phyloP scores from a whole-genome alignment of 495 filamentous ascomycete genomes.

The Daldinia decipiens region DNA sequence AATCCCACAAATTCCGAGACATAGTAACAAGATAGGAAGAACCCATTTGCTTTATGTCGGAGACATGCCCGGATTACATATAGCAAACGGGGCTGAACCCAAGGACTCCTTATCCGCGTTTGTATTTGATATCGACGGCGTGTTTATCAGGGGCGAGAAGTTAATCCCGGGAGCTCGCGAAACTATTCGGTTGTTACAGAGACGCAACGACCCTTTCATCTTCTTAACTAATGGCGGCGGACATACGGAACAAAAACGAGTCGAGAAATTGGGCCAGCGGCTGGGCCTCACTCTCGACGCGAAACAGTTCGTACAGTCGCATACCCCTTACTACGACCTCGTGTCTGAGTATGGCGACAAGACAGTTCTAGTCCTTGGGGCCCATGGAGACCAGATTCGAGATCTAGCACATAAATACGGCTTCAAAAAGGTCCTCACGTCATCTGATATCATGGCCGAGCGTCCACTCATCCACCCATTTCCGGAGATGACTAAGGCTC shows the following conservation, averaged over 20 bases:
- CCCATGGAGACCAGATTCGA: slow-evolving; percentile 75
- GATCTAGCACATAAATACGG: slow-evolving; percentile 79
- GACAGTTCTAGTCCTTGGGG: slow-evolving; percentile 75
- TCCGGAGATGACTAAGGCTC: slow-evolving; percentile 66
- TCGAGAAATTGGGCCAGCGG: slow-evolving; percentile 71
- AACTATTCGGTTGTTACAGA: slow-evolving; percentile 70
- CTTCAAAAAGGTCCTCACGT: slow-evolving; percentile 79
- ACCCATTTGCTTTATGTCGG: not conserved
- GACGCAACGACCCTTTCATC: slow-evolving; percentile 76
- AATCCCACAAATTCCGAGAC: not conserved
- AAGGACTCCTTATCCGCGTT: slow-evolving; percentile 66
- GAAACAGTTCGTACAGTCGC: slow-evolving; percentile 79
- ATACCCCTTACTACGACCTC: slow-evolving; percentile 75
- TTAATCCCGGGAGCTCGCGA: slow-evolving; percentile 74
- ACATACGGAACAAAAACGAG: slow-evolving; percentile 73
- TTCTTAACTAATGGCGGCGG: slow-evolving; percentile 90
- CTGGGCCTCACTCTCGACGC: slow-evolving; percentile 65
- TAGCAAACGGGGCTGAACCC: slow-evolving; percentile 2
- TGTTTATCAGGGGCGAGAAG: slow-evolving; percentile 76
- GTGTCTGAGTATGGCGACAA: slow-evolving; percentile 67
- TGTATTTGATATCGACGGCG: slow-evolving; percentile 90
- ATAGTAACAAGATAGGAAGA: not conserved
- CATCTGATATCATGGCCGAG: slow-evolving; percentile 74
- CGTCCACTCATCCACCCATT: slow-evolving; percentile 79
- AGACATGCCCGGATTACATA: not conserved